These are phyloP conservation scores for Aplosporella prunicola DNA, from an alignment of 2,329 filamentous ascomycete genomes.

Conservation along the genomic window DNA sequence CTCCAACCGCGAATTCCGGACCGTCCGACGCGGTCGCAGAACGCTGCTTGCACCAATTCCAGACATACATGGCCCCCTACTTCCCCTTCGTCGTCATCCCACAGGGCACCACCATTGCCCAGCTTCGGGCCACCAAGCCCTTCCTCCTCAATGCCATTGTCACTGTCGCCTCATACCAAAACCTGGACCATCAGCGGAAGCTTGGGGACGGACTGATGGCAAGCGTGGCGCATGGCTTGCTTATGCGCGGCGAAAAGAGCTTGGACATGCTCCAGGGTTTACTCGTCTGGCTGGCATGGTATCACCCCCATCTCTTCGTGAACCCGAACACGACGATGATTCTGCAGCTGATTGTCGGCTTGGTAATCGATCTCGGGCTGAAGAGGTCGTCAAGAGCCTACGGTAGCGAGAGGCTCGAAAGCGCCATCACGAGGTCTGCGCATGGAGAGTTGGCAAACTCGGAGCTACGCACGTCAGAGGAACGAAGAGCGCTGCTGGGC, in stretches of 20 bases:
- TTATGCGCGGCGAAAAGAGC: conserved; percentile 3
- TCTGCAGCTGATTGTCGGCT: conserved; percentile 30
- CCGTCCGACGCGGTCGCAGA: no score
- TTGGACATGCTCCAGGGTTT: conserved; percentile 9
- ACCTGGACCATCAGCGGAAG: conserved; percentile 4
- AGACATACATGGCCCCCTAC: conserved; percentile 6
- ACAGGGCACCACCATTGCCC: background rate
- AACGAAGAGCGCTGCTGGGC: conserved; percentile 34
- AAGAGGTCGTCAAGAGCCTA: conserved; percentile 21
- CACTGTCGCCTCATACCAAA: conserved; percentile 5
- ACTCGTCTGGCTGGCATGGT: conserved; percentile 13
- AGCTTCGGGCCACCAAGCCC: conserved; percentile 8
- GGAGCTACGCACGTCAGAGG: conserved; percentile 24
- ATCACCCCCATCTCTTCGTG: conserved; percentile 32
- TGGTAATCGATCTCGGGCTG: conserved; percentile 33
- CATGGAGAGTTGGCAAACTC: conserved; percentile 18
- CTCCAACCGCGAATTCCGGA: no score
- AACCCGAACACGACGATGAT: conserved; percentile 30
- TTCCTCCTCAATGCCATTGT: conserved; percentile 7
- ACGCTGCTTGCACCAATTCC: conserved; percentile 8
- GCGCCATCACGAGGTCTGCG: conserved; percentile 2
- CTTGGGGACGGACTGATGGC: conserved; percentile 5
- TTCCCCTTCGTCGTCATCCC: conserved; percentile 10
- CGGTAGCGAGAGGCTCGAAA: conserved; percentile 3
- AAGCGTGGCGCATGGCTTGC: background rate